phyloP scores from a whole-genome alignment of 176 grass and related monocot genomes.

The Luzula sylvatica region DNA sequence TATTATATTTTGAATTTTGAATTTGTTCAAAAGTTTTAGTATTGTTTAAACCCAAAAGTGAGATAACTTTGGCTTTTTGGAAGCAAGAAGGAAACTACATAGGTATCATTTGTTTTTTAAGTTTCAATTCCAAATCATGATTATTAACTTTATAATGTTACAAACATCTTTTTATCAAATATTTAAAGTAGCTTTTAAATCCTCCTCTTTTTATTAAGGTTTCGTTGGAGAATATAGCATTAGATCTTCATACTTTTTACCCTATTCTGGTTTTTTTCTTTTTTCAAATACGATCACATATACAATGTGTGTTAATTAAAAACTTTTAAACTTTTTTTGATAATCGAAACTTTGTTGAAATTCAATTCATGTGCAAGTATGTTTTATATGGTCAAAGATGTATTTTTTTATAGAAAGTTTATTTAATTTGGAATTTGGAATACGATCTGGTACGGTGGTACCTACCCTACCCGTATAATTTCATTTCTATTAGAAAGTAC shows the following conservation, averaged over 20 bases:
- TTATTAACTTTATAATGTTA: constrained; percentile 7
- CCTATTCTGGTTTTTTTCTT: neutral
- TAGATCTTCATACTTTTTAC: no score
- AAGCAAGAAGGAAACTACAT: constrained; percentile 14
- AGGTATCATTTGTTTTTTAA: neutral
- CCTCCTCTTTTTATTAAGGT: no score
- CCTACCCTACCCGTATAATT: constrained; percentile 2
- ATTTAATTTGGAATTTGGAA: no score
- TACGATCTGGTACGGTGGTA: no score
- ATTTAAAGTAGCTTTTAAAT: no score
- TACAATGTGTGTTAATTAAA: no score
- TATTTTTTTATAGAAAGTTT: no score
- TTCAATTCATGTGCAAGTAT: constrained; percentile 11
- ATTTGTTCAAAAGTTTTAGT: no score
- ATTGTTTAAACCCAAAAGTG: neutral
- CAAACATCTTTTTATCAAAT: neutral
- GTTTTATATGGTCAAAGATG: no score
- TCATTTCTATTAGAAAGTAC: constrained; percentile 1
- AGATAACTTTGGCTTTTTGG: neutral
- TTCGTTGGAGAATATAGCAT: no score
- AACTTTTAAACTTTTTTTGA: neutral
- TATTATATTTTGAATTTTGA: no score
- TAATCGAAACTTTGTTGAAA: constrained; percentile 10
- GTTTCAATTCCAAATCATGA: constrained; percentile 2
- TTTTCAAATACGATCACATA: no score